Conservation (phyloP, 2,329 filamentous ascomycete genomes). For the Xylariales sp. region DNA sequence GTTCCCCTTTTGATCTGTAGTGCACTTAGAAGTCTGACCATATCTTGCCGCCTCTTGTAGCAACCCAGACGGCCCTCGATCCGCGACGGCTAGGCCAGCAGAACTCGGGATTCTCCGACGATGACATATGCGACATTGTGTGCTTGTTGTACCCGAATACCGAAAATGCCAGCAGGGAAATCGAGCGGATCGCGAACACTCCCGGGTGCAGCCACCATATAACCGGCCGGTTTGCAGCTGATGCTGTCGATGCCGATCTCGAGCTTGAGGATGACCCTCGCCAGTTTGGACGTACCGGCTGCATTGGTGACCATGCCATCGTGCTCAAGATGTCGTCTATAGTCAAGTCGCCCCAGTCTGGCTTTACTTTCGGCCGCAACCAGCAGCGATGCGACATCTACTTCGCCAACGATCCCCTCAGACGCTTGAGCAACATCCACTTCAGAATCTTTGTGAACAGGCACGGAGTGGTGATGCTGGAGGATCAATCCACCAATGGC, state of each 20-base stretch:
- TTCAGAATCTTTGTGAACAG: conserved; percentile 90
- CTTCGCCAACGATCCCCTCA: conserved; percentile 61
- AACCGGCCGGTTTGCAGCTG: conserved; percentile 43
- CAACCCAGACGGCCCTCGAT: conserved; percentile 78
- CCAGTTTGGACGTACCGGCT: conserved; percentile 47
- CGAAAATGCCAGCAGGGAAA: conserved; percentile 65
- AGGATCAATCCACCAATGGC: conserved; percentile 94
- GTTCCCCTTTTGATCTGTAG: neutral
- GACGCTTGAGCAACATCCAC: conserved; percentile 87
- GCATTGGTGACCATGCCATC: conserved; percentile 60
- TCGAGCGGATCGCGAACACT: conserved; percentile 44
- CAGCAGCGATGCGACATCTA: conserved; percentile 65
- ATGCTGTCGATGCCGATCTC: conserved; percentile 48
- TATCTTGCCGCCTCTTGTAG: conserved; percentile 28
- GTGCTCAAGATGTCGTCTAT: conserved; percentile 74
- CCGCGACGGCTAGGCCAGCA: conserved; percentile 74
- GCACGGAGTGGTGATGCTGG: conserved; percentile 83
- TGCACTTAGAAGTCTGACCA: neutral
- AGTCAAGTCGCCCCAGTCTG: conserved; percentile 63
- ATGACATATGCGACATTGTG: conserved; percentile 83
- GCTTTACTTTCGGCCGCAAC: conserved; percentile 87
- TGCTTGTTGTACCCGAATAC: conserved; percentile 83
- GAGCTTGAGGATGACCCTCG: conserved; percentile 44
- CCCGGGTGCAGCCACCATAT: conserved; percentile 43
- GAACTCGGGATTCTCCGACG: conserved; percentile 76